A percentile compares a stretch with the other conserved stretches of the same genome.
These are phyloP conservation scores for Curvularia eragrostidis DNA, from an alignment of 2,329 filamentous ascomycete genomes.

Conservation along the genomic window DNA sequence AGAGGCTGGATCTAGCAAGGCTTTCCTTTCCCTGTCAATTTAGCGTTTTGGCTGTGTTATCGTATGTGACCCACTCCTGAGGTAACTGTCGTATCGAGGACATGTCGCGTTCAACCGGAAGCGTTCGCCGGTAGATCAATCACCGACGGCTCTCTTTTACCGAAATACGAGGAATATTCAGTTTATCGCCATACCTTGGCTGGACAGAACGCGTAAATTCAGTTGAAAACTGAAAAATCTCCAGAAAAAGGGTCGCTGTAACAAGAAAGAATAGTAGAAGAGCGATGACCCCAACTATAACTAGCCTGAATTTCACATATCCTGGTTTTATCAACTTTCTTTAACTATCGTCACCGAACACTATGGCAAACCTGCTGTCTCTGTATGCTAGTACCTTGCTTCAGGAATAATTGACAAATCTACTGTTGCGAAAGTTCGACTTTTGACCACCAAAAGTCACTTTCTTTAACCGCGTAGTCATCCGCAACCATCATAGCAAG, in stretches of 20 bases:
- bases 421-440: slow-evolving; percentile 44
- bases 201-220: neutral
- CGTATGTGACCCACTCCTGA: neutral
- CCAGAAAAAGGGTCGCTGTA: too few species aligned
- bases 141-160: neutral
- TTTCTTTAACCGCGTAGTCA: slow-evolving; percentile 57
- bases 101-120: neutral
- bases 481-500: slow-evolving; percentile 54
- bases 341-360: neutral
- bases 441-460: slow-evolving; percentile 67
- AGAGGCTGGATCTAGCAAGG: neutral
- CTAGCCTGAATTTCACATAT: too few species aligned
- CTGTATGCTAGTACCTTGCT: too few species aligned
- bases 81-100: neutral
- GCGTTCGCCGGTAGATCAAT: neutral
- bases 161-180: neutral
- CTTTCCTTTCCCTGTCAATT: neutral
- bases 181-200: neutral
- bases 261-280: too few species aligned
- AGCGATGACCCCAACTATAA: too few species aligned
- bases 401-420: neutral
- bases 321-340: neutral
- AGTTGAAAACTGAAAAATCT: too few species aligned
- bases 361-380: neutral
- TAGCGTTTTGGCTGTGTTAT: neutral